Conservation (phyloP, 1,284 basidiomycete species). For the Pholiota adiposa region DNA sequence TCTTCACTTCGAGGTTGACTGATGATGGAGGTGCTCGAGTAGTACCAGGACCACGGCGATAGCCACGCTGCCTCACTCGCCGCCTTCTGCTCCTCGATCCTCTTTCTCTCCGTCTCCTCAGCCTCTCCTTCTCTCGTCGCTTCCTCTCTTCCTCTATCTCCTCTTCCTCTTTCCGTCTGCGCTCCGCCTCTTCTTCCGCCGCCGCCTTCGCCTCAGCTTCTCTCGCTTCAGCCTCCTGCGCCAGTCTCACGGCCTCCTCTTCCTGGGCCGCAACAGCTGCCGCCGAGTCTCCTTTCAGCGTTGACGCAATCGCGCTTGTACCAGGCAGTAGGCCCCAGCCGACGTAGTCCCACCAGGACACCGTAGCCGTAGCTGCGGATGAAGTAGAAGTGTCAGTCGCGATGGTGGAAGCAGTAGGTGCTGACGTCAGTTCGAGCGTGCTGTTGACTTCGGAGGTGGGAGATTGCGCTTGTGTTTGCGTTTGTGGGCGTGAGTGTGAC, state of each 20-base stretch:
- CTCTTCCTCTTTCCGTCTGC: neutral
- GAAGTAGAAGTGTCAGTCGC: neutral
- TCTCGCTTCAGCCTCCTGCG: neutral
- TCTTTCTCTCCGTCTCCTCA: neutral
- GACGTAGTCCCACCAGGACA: slow-evolving; percentile 65
- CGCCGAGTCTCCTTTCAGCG: neutral
- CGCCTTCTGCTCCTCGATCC: neutral
- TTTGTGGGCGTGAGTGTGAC: too few species aligned
- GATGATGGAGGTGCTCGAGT: slow-evolving; percentile 10
- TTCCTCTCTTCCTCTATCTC: neutral
- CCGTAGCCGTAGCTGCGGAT: neutral
- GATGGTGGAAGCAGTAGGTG: neutral
- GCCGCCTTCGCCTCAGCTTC: neutral
- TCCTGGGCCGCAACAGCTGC: neutral
- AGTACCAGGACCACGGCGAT: slow-evolving; percentile 60
- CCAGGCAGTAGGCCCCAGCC: slow-evolving; percentile 37
- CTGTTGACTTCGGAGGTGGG: too few species aligned
- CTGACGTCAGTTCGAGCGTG: too few species aligned
- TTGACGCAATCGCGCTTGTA: neutral
- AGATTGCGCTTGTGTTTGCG: too few species aligned
- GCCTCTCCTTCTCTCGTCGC: neutral
- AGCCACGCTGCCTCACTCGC: slow-evolving; percentile 42
- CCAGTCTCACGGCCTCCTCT: neutral
- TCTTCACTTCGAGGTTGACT: neutral
- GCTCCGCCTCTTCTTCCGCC: neutral